Evolutionary conservation across 768 basidiomycete genomes (phyloP), one percentile per base, ranked within the genome.

Genomic region (Porpolomopsis calyptriformis): DNA sequence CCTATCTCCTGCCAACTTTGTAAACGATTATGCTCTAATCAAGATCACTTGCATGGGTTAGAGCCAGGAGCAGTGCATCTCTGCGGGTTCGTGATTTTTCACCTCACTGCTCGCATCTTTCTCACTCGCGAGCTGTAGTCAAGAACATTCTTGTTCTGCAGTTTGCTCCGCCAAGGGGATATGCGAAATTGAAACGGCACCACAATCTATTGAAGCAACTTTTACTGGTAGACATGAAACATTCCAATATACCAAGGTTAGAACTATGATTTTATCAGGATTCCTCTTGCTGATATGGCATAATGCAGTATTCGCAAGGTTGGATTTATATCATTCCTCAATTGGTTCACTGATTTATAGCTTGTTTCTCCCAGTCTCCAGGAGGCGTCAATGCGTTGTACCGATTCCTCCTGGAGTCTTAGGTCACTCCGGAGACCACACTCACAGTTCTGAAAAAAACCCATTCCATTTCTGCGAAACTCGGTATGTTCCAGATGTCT

Each of bases 191-290:
- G 71, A 79, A 42, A 77, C 72, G 0, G 63, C 69, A 0, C 80
- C 80, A 0, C 71, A 74, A 43, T 73, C 77, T 0, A 70, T 82
- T 25, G 73, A 79, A 52, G 75, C 77, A 4, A 79, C 76, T 0
- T 82, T 81, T 51, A 72, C 70, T 0, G 80, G 79, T 0, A 64
- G 58, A 47, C 73, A 80, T 40, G 75, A 78, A 48, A 77, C 71
- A 1, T 82, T 80, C 52, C 71, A 76, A 53, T 82, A 77, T 42
- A 82, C 80, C 0, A 81, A 80, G 67, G 80, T 76, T 16, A 25
- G 6, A 31, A 14, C 19, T 20, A 43, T 36, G 23, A 35, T 20
- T 23, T n/a, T 16, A 19, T 25, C 20, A 18, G 0, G 33, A 1
- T 8, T 6, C 4, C 4, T 19, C 38, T 33, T 20, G 5, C 24